Base-by-base conservation (phyloP, 345 rosid genomes). In the Stellera chamaejasme region DNA sequence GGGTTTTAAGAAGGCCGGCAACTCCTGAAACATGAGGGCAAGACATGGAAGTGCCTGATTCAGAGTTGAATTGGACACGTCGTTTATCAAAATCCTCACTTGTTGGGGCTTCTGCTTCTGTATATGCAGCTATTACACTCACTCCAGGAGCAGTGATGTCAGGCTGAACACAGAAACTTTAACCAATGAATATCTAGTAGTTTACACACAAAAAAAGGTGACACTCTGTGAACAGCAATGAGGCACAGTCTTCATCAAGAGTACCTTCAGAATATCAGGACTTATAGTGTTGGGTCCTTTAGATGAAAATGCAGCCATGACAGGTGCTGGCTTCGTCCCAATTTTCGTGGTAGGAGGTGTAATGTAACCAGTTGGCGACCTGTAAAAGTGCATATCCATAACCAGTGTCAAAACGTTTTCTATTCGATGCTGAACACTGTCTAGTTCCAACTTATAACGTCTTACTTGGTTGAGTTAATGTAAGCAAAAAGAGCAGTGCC, bases 71-170 rank as follows among this genome's bases (percentile, higher is more conserved):
- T 46, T 66, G 64, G 56, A 75, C 69, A 27, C 87, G 69, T 2
- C 95, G 82, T 48, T 68, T 61, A 68, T 89, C 90, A 45, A 54
- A 77, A 47, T 45, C 72, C 43, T 68, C 42, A 39, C 70, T 65
- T 26, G 90, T 81, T 15, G 91, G 95, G 46, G 82, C 73, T 50
- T 3, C 44, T 28, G 80, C 87, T 75, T 59, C 81, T 15, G 80
- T 78, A 56, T 70, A 82, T 13, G 96, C 89, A 15, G 99, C 97
- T 43, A 93, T 78, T 6, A 89, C 74, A 49, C 77, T 65, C 60
- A 89, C 88, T 59, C 97, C 97, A 11, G 96, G 96, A 4, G 99
- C 99, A 48, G 93, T 76, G 56, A 85, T 75, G 56, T 85, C 93
- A n/a, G 89, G 93, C 83, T 85, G 64, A 56, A 50, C 27, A 53